Evolutionary conservation across 1,139 yeast species (phyloP).

Genomic region (Entelexis sorbosivorans): DNA sequence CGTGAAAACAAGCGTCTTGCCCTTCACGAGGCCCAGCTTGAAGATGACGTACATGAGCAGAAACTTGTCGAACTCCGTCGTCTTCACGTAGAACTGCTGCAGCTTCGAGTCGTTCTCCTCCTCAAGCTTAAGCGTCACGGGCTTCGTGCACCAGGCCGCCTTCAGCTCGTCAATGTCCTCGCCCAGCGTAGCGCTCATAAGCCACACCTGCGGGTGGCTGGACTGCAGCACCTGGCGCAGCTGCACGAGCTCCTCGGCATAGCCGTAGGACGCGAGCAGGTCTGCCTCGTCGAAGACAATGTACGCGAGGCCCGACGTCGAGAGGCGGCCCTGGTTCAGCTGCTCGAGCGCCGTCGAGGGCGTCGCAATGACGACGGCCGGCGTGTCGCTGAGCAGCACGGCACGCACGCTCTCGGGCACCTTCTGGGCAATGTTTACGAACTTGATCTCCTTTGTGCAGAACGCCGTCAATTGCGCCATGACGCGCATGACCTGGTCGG

Average conservation of each 20-base stretch:
- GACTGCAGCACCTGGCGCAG: conserved; percentile 36
- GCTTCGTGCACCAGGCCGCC: conserved; percentile 65
- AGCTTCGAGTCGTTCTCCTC: conserved; percentile 45
- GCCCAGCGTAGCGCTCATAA: conserved; percentile 93
- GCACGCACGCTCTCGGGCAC: conserved; percentile 61
- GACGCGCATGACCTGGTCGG: conserved; percentile 70
- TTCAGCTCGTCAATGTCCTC: conserved; percentile 77
- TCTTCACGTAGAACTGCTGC: conserved; percentile 75
- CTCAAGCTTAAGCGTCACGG: conserved; percentile 70
- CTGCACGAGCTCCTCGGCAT: conserved; percentile 63
- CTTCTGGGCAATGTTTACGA: conserved; percentile 65
- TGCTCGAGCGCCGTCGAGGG: conserved; percentile 64
- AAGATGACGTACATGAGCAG: conserved; percentile 81
- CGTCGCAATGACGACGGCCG: conserved; percentile 76
- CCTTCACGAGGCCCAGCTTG: conserved; percentile 78
- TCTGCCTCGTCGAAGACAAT: conserved; percentile 95
- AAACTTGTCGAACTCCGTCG: conserved; percentile 85
- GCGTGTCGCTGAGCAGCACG: conserved; percentile 59
- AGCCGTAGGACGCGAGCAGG: conserved; percentile 79
- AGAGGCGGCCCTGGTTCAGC: conserved; percentile 31
- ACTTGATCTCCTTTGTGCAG: conserved; percentile 49
- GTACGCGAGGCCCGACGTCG: conserved; percentile 43
- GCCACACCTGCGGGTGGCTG: conserved; percentile 60
- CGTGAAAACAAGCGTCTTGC: conserved; percentile 83
- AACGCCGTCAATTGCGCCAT: conserved; percentile 56